A percentile compares a stretch with the other conserved stretches of the same genome.
These are phyloP conservation scores for Fraxinus albicans DNA, from an alignment of 305 asterid genomes.

Conservation along the genomic window DNA sequence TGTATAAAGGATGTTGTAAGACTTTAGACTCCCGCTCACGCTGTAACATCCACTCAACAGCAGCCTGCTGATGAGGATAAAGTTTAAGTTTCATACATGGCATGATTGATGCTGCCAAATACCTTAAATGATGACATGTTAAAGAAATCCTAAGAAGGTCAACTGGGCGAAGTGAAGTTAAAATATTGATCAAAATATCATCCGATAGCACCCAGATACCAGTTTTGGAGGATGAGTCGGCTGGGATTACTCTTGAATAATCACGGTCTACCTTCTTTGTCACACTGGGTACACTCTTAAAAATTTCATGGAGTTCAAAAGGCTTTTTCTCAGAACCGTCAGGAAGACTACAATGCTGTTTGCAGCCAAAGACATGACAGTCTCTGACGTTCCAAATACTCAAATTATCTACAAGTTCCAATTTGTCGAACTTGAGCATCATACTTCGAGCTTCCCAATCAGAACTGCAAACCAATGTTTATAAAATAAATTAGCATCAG, in stretches of 20 bases:
- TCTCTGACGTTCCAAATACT: slow-evolving; percentile 67
- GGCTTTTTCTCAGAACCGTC: slow-evolving; percentile 59
- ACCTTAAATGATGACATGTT: slow-evolving; percentile 76
- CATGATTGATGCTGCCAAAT: slow-evolving; percentile 76
- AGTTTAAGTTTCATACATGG: slow-evolving; percentile 95
- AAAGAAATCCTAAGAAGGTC: slow-evolving; percentile 76
- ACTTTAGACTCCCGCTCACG: slow-evolving; percentile 69
- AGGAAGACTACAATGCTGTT: slow-evolving; percentile 58
- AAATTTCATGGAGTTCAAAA: slow-evolving; percentile 91
- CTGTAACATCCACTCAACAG: slow-evolving; percentile 93
- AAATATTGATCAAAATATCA: slow-evolving; percentile 68
- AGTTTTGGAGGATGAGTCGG: slow-evolving; percentile 43
- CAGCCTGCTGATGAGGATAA: slow-evolving; percentile 94
- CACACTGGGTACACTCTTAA: slow-evolving; percentile 71
- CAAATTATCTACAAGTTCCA: slow-evolving; percentile 38
- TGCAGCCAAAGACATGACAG: slow-evolving; percentile 79
- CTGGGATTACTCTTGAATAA: slow-evolving; percentile 53
- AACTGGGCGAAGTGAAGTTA: slow-evolving; percentile 53
- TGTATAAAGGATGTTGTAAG: slow-evolving; percentile 70
- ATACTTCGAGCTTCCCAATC: slow-evolving; percentile 80
- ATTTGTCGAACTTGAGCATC: slow-evolving; percentile 41
- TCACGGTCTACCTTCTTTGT: slow-evolving; percentile 44
- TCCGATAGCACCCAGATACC: slow-evolving; percentile 79
- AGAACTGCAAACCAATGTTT: slow-evolving; percentile 58
- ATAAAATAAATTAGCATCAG: slow-evolving; percentile 28